Percentiles rank a stretch among this genome's conserved stretches.
These are phyloP conservation scores for Botrytis medusae DNA, from an alignment of 2,329 filamentous ascomycete genomes.

Conservation along the genomic window DNA sequence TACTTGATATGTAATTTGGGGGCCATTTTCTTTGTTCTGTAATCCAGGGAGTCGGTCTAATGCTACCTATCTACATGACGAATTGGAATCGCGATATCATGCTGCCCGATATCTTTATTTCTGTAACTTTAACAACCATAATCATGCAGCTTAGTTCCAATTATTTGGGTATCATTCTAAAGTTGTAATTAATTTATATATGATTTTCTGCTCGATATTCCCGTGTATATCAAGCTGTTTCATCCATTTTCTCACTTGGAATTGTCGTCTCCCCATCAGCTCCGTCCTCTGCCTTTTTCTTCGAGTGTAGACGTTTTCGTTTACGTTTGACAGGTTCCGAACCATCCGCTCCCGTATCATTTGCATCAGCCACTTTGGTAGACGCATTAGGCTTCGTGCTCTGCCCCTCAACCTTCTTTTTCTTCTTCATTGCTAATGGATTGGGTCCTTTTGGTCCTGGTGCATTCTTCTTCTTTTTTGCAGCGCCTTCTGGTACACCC, in stretches of 20 bases:
- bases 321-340: constrained; percentile 41
- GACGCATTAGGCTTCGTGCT: constrained; percentile 29
- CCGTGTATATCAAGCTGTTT: constrained; percentile 10
- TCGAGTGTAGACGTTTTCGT: constrained; percentile 41
- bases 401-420: constrained; percentile 46
- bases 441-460: constrained; percentile 69
- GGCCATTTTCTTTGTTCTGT: constrained; percentile 11
- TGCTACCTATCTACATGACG: background rate
- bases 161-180: constrained; percentile 21
- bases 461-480: constrained; percentile 54
- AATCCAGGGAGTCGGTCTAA: background rate
- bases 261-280: constrained; percentile 22
- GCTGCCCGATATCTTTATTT: background rate
- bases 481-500: constrained; percentile 29
- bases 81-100: background rate
- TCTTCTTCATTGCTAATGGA: constrained; percentile 71
- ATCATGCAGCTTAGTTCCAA: background rate
- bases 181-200: constrained; percentile 5
- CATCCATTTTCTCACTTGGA: constrained; percentile 3
- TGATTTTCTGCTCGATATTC: background rate
- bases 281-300: constrained; percentile 19
- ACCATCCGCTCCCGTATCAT: constrained; percentile 23
- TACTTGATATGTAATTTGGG: background rate
- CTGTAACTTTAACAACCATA: background rate
- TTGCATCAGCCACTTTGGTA: constrained; percentile 36